Base-by-base conservation (phyloP, 495 filamentous ascomycete genomes). In the Apodospora peruviana region DNA sequence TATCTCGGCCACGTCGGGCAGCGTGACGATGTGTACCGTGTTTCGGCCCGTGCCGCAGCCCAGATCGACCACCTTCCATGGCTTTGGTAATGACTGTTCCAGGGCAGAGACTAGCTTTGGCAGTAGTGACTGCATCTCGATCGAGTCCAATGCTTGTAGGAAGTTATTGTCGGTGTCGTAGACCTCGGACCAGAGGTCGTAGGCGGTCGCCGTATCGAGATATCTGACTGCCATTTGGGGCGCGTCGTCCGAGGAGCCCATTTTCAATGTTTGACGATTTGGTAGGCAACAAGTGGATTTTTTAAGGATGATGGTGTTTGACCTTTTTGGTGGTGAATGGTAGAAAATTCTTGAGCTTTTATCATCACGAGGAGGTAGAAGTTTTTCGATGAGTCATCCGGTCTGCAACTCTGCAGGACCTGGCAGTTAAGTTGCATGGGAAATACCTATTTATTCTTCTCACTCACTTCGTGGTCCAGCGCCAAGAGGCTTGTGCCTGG, bases 161-260 rank as follows among this genome's bases (percentile, higher is more conserved):
- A 88, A 84, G 60, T 88, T 90, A 21, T 79, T 79, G 50, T 89
- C 84, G 35, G 73, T 81, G 58, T 90, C 85, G 64, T 90, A 89
- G 11, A 66, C 57, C 7, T 40, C 17, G 10, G 62, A 58, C 65
- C 65, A 68, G 45, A 50, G 53, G 20, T 68, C 62, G 45, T 68
- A 68, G 22, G 62, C 65, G 8, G 43, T n/a, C 11, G 36, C 17
- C 8, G 49, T 52, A 18, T 52, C 49, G 3, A 52, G 23, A 38
- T 52, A 46, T 22, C 20, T 46, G 23, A 52, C 37, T 0, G 38
- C 11, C n/a, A n/a, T n/a, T n/a, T n/a, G n/a, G 35, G 21, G 43
- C 17, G 38, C 11, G 38, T 16, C 12, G 32, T 10, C 16, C 11
- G 32, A 35, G 2, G 32, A 11, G 32, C 32, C 32, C 32, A 35